Base-by-base conservation (phyloP, 2,329 filamentous ascomycete genomes). In the Tolypocladium tundrense region DNA sequence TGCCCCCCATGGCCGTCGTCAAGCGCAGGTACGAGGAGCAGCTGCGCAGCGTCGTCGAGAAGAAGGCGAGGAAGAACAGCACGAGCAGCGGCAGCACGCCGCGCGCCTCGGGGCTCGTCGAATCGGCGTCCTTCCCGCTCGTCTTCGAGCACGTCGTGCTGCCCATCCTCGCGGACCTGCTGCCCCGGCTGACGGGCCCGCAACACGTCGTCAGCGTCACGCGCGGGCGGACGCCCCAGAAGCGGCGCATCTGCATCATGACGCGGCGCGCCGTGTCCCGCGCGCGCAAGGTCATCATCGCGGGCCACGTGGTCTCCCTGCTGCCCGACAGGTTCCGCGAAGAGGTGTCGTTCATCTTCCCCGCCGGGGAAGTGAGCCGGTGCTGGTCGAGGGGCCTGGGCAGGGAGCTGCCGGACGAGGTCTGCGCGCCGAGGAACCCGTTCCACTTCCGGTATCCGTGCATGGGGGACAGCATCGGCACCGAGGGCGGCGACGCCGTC, bases 401-500 rank as follows among this genome's bases (percentile, higher is more conserved):
- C 48, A 67, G 64, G 54, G 64, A 70, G 10, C 70, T 71, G 60
- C 72, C 69, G 1, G 75, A 78, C 58, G 75, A 76, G 13, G 65
- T 77, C 1, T 77, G 74, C 59, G 53, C 58, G 40, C 68, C 75
- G 6, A 68, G 73, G 16, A 78, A 78, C 60, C 75, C 75, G 1
- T 77, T 75, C 53, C 73, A 69, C 60, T 78, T 76, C 61, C 61
- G 64, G 42, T 69, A 61, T n/a, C 75, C 72, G 3, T 73, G 73
- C 56, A 78, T 78, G 75, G 75, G 75, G 2, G 75, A 78, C 54
- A 77, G 74, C 59, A 75, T 78, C 43, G 75, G 75, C 10, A 66
- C 73, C 16, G 62, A 58, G 7, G 68, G 68, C 1, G 65, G 64
- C 16, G 68, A 64, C 4, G 58, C 60, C 5, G 66, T 66, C 55